Percentiles rank a stretch among this genome's conserved stretches.
These are phyloP conservation scores for Neurospora tetraspora DNA, from an alignment of 495 filamentous ascomycete genomes.

Conservation along the genomic window DNA sequence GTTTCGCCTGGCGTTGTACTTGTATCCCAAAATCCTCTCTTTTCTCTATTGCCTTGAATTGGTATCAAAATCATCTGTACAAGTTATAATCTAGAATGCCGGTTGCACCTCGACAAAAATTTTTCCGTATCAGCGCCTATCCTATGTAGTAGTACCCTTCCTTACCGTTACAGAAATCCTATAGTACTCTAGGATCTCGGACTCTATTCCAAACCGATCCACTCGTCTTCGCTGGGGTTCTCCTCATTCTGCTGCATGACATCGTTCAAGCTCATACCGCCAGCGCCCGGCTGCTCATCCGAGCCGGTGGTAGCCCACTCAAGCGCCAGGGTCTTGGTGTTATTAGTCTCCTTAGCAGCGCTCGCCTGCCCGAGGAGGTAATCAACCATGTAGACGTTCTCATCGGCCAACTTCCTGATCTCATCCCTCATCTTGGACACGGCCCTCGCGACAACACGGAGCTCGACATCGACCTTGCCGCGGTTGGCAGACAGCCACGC, in stretches of 20 bases:
- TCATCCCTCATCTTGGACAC: slow-evolving; percentile 68
- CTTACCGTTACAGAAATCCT: background rate
- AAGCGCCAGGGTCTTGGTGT: slow-evolving; percentile 1
- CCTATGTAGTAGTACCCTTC: background rate
- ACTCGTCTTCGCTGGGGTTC: slow-evolving; percentile 36
- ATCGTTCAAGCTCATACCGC: slow-evolving; percentile 14
- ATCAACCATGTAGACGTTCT: slow-evolving; percentile 76
- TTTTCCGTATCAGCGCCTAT: background rate
- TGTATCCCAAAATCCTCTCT: background rate
- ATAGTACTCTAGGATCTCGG: slow-evolving; percentile 2
- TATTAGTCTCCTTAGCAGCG: slow-evolving; percentile 8
- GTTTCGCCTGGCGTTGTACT: background rate
- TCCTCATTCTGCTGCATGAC: slow-evolving; percentile 21
- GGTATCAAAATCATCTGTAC: slow-evolving; percentile 13
- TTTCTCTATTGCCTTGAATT: slow-evolving; percentile 3
- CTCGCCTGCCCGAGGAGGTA: slow-evolving; percentile 51
- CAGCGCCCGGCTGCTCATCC: slow-evolving; percentile 11
- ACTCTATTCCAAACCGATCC: slow-evolving; percentile 44
- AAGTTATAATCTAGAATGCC: background rate
- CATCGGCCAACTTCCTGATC: slow-evolving; percentile 65
- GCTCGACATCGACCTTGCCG: slow-evolving; percentile 65
- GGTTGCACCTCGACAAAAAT: background rate
- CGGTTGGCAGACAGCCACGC: slow-evolving; percentile 70
- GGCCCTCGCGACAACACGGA: slow-evolving; percentile 67
- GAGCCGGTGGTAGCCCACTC: slow-evolving; percentile 7